Conservation (phyloP, 495 filamentous ascomycete genomes). For the Penicillium coprophilum region DNA sequence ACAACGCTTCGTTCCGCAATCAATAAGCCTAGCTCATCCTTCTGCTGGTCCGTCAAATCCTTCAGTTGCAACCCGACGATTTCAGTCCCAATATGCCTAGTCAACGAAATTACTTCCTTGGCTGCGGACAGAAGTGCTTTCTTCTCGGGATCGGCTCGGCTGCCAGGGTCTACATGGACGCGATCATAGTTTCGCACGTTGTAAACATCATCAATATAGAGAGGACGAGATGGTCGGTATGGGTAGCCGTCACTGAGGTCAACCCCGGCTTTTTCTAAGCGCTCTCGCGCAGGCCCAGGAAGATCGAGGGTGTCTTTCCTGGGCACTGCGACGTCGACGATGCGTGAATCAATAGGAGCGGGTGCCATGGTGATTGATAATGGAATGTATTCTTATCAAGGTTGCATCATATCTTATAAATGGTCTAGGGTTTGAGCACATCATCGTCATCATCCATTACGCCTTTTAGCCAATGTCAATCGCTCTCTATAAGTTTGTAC, state of each 20-base stretch:
- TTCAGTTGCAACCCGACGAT: constrained; percentile 69
- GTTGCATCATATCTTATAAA: not conserved
- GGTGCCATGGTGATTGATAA: constrained; percentile 33
- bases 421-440: constrained; percentile 43
- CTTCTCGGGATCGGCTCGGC: constrained; percentile 66
- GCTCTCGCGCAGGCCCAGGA: constrained; percentile 50
- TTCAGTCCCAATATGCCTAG: constrained; percentile 68
- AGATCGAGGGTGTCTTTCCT: constrained; percentile 62
- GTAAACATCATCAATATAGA: constrained; percentile 66
- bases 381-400: no score
- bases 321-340: constrained; percentile 58
- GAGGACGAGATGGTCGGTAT: constrained; percentile 61
- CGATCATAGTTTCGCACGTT: constrained; percentile 60
- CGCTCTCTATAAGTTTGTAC: no score
- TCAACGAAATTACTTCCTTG: constrained; percentile 64
- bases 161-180: constrained; percentile 58
- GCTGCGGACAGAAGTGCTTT: constrained; percentile 63
- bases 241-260: constrained; percentile 66
- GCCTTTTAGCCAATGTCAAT: constrained; percentile 17
- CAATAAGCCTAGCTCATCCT: constrained; percentile 68
- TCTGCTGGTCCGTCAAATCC: constrained; percentile 64
- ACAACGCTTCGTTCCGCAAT: constrained; percentile 74
- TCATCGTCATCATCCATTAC: constrained; percentile 25
- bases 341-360: constrained; percentile 56
- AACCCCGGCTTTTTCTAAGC: constrained; percentile 63